Evolutionary conservation across 176 grass and related monocot genomes (phyloP).

Genomic region (Bothriochloa decipiens): DNA sequence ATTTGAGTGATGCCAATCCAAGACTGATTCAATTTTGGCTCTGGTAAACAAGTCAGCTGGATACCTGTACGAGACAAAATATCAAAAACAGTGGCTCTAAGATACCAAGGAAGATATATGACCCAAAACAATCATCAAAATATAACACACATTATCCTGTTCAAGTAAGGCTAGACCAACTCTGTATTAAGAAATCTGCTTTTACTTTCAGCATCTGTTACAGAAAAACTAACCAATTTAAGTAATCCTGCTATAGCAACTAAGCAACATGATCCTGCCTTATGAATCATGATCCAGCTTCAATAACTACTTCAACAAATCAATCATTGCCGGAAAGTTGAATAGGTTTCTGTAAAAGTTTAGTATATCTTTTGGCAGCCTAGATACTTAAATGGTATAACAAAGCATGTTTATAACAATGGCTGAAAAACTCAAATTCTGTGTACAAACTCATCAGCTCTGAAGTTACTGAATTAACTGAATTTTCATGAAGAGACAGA

Average conservation of each 20-base stretch:
- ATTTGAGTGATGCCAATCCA: slow-evolving; percentile 97
- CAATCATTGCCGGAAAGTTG: neutral
- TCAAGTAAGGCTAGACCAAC: neutral
- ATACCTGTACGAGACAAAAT: slow-evolving; percentile 51
- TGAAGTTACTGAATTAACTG: neutral
- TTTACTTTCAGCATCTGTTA: neutral
- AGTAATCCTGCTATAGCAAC: neutral
- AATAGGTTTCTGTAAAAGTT: neutral
- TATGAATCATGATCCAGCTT: neutral
- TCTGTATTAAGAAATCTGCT: neutral
- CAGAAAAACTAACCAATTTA: neutral
- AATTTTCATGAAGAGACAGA: neutral
- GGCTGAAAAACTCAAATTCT: neutral
- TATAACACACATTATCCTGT: neutral
- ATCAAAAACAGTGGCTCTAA: neutral
- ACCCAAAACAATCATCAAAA: slow-evolving; percentile 6
- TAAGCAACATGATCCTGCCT: neutral
- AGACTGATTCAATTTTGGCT: slow-evolving; percentile 79
- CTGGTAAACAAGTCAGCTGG: slow-evolving; percentile 70
- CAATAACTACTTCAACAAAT: neutral
- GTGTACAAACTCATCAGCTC: neutral
- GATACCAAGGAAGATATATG: neutral
- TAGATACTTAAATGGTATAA: neutral
- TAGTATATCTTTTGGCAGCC: neutral
- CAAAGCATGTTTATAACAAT: neutral